A percentile compares a stretch with the other conserved stretches of the same genome.
phyloP scores from a whole-genome alignment of 306 rosid genomes.

The Arachis stenosperma region DNA sequence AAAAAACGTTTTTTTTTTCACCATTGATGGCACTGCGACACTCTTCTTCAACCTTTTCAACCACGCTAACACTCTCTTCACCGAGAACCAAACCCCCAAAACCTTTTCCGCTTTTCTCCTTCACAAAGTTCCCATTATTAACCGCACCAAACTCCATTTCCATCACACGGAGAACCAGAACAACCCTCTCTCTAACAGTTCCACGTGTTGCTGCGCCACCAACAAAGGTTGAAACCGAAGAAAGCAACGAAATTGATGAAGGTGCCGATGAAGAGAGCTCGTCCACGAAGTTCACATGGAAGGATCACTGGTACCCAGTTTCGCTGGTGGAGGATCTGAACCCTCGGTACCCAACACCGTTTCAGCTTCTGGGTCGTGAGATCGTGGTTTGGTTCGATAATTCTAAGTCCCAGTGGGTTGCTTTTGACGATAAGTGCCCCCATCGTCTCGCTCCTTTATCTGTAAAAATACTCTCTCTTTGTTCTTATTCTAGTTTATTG shows the following conservation, averaged over 20 bases:
- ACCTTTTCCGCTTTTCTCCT: constrained; percentile 43
- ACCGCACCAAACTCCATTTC: constrained; percentile 3
- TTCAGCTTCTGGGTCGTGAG: constrained; percentile 95
- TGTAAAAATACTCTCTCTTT: constrained; percentile 40
- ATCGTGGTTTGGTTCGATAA: constrained; percentile 85
- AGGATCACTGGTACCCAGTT: constrained; percentile 99
- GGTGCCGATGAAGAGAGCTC: constrained; percentile 58
- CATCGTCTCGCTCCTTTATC: constrained; percentile 97
- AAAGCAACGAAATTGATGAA: constrained; percentile 45
- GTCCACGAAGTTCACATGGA: constrained; percentile 74
- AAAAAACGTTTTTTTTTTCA: background rate
- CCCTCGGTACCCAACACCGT: constrained; percentile 72
- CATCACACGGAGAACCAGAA: constrained; percentile 36
- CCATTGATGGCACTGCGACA: constrained; percentile 61
- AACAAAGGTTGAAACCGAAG: constrained; percentile 52
- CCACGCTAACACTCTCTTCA: constrained; percentile 45
- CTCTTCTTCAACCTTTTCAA: constrained; percentile 56
- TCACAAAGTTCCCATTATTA: constrained; percentile 31
- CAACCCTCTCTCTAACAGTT: constrained; percentile 41
- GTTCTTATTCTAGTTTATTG: background rate
- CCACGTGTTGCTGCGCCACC: constrained; percentile 74
- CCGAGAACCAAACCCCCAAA: constrained; percentile 43
- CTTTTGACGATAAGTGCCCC: constrained; percentile 95
- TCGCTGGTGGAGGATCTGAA: constrained; percentile 88
- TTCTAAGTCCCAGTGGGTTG: constrained; percentile 70